Percentiles rank a stretch among this genome's conserved stretches.
phyloP scores from a whole-genome alignment of 2,329 filamentous ascomycete species.

The Sporothrix protearum region DNA sequence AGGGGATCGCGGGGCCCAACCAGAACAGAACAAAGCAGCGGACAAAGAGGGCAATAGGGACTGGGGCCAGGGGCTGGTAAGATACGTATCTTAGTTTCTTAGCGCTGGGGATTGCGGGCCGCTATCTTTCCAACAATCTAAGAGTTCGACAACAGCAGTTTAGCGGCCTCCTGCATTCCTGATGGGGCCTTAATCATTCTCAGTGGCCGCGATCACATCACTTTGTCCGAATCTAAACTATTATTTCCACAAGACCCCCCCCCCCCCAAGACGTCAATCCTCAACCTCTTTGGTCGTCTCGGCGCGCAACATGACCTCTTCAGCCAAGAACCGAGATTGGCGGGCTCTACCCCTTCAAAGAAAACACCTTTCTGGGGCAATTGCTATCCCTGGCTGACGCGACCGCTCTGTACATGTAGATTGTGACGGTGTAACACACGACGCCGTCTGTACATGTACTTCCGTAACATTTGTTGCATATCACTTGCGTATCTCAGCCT shows the following conservation, averaged over 20 bases:
- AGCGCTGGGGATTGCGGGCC: not conserved
- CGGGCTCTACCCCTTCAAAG: not conserved
- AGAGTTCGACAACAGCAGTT: not conserved
- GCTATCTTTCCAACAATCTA: not conserved
- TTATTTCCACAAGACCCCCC: slow-evolving; percentile 6
- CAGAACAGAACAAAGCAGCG: not conserved
- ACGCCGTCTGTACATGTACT: not conserved
- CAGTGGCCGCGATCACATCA: not conserved
- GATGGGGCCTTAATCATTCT: not conserved
- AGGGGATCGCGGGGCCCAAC: too few relatives aligned
- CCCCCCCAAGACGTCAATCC: not conserved
- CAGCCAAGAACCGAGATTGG: not conserved
- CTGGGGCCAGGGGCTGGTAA: not conserved
- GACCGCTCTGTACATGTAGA: not conserved
- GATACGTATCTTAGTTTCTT: not conserved
- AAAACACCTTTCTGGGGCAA: not conserved
- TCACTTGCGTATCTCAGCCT: not conserved
- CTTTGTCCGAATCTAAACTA: not conserved
- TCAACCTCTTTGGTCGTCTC: slow-evolving; percentile 3
- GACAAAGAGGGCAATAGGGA: not conserved
- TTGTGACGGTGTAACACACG: not conserved
- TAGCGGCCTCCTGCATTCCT: not conserved
- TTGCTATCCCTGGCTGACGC: not conserved
- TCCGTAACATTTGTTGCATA: not conserved
- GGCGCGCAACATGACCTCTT: not conserved